Evolutionary conservation across 1,139 yeast genomes (phyloP).

Genomic region (Taphrina wiesneri): DNA sequence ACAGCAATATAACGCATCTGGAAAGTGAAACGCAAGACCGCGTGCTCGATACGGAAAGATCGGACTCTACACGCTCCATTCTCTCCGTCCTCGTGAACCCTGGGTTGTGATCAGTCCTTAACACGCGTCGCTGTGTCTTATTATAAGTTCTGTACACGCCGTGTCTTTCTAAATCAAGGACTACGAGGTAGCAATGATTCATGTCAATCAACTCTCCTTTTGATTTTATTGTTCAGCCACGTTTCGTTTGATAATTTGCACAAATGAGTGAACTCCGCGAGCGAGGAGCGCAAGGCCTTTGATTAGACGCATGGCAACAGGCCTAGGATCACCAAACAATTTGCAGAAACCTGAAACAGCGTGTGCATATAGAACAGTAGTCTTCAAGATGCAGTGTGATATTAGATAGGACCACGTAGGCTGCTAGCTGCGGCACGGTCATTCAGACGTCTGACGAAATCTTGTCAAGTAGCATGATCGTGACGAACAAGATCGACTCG

Average conservation of each 20-base stretch:
- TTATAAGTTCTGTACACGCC: no score
- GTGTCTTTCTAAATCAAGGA: not conserved
- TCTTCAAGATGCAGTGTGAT: no score
- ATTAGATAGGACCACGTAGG: no score
- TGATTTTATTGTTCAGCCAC: not conserved
- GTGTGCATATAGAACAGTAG: no score
- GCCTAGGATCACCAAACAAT: not conserved
- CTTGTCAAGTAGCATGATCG: not conserved
- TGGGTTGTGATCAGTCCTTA: not conserved
- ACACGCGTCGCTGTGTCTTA: not conserved
- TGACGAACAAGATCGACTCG: no score
- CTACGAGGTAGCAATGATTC: not conserved
- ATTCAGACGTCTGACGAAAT: not conserved
- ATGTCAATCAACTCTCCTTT: not conserved
- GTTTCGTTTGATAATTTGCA: not conserved
- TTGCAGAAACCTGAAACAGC: no score
- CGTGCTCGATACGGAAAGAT: not conserved
- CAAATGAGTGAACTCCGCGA: not conserved
- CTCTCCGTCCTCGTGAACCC: not conserved
- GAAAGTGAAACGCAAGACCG: not conserved
- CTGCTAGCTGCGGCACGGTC: no score
- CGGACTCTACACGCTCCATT: not conserved
- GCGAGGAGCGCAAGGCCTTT: not conserved
- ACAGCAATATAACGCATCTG: not conserved
- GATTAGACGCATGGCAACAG: not conserved